phyloP scores from a whole-genome alignment of 805 yeast species.

The Starmerella khaoyaiensis region DNA sequence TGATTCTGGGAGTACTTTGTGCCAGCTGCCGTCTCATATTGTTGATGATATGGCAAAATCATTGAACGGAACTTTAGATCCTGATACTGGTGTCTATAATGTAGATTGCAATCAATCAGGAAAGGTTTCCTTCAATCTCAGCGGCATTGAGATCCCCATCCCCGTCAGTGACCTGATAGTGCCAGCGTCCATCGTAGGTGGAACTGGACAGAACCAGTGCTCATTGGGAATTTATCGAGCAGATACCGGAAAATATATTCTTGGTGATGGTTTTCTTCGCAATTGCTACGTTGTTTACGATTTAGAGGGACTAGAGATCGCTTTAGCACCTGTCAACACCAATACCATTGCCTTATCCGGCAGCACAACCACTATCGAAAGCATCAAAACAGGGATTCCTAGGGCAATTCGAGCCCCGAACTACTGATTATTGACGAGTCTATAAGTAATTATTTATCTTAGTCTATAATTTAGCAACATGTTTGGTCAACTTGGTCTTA shows the following conservation, averaged over 20 bases:
- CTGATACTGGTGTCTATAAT: slow-evolving; percentile 25
- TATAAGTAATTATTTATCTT: not conserved
- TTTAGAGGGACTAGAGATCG: slow-evolving; percentile 41
- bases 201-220: not conserved
- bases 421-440: too few species aligned
- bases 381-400: slow-evolving; percentile 6
- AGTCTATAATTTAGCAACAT: slow-evolving; percentile 11
- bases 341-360: not conserved
- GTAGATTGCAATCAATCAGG: slow-evolving; percentile 9
- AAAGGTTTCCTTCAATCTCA: slow-evolving; percentile 9
- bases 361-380: slow-evolving; percentile 1
- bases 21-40: slow-evolving; percentile 5
- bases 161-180: not conserved
- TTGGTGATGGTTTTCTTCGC: slow-evolving; percentile 55
- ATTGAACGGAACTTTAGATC: slow-evolving; percentile 31
- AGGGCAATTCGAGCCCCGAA: slow-evolving; percentile 6
- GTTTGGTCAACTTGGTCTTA: slow-evolving; percentile 16
- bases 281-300: slow-evolving; percentile 55
- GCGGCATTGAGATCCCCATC: slow-evolving; percentile 11
- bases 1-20: slow-evolving; percentile 13
- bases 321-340: slow-evolving; percentile 38
- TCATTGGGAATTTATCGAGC: slow-evolving; percentile 2
- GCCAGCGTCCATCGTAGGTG: not conserved
- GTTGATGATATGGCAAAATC: slow-evolving; percentile 19
- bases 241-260: slow-evolving; percentile 23